Evolutionary conservation across 805 yeast species (phyloP), one percentile per base, ranked within the genome.

Genomic region (Tanozyma kutaoensis): DNA sequence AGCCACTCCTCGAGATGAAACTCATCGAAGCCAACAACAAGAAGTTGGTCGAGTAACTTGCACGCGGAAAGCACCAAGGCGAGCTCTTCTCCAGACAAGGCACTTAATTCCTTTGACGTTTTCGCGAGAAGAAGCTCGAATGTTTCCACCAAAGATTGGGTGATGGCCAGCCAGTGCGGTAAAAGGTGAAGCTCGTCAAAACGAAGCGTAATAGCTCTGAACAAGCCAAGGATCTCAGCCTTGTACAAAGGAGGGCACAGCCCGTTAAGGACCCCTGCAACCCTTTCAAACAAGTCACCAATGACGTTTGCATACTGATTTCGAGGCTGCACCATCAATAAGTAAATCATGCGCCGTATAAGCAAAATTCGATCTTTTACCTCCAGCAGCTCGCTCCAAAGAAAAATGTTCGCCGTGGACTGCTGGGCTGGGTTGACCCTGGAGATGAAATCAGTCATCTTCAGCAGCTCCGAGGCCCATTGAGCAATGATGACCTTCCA

Each of bases 1-100:
- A 91, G 55, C 97, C 97, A 88, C 41, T 84, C 91, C 34, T 69
- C 45, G 48, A 70, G 43, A 50, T 74, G 76, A 58, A 88, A 64
- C 31, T 84, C 94, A 44, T 86, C 96, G 23, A 65, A 63, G 20
- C 73, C 70, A 30, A 85, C 38, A 2, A 77, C 58, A 13, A 88
- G 46, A 14, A 85, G 47, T 17, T 79, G 63, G 44, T 88, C 98
- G 25, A 91, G 55, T 11, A 91, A 54, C 47, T 86, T 88, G 41
- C 84, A 76, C 0, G 77, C 79, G 30, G 69, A 67, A 19, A 76
- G 52, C 3, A 72, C 38, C 10, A 68, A 43, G 14, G 42, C 45
- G 19, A 62, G 40, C 16, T 69, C 65, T 4, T 62, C 46, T 3
- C 43, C 40, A 2, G 49, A 42, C 11, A 57, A 34, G 4, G 54